phyloP scores from a whole-genome alignment of 768 basidiomycete genomes.

The Kondoa subrosea region DNA sequence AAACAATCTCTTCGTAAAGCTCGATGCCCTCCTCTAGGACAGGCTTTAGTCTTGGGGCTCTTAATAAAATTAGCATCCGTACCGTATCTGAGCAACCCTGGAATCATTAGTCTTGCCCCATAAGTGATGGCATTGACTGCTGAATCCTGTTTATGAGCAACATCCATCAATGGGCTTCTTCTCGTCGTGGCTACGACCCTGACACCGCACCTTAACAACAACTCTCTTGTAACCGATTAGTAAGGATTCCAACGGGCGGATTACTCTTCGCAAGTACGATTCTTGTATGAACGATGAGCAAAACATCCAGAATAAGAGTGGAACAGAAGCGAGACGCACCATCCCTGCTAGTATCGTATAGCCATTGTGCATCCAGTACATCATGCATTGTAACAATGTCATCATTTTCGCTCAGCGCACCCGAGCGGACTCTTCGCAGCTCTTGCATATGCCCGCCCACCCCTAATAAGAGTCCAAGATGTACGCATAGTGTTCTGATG shows the following conservation, averaged over 20 bases:
- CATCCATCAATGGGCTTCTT: not conserved
- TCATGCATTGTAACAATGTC: slow-evolving; percentile 99
- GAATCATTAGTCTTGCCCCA: slow-evolving; percentile 98
- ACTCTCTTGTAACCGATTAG: slow-evolving; percentile 94
- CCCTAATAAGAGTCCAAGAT: slow-evolving; percentile 79
- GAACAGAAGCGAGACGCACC: slow-evolving; percentile 38
- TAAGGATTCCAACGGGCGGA: slow-evolving; percentile 83
- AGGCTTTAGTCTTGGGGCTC: not conserved
- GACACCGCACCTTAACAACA: slow-evolving; percentile 53
- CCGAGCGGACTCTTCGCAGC: slow-evolving; percentile 77
- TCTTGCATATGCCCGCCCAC: slow-evolving; percentile 99
- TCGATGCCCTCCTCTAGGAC: slow-evolving; percentile 61
- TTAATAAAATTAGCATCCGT: slow-evolving; percentile 1
- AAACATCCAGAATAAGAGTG: slow-evolving; percentile 19
- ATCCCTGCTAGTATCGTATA: slow-evolving; percentile 92
- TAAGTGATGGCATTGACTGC: slow-evolving; percentile 99
- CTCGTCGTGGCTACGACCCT: not conserved
- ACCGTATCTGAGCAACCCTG: slow-evolving; percentile 83
- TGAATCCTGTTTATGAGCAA: slow-evolving; percentile 42
- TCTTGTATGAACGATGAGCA: slow-evolving; percentile 50
- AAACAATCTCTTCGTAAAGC: slow-evolving; percentile 82
- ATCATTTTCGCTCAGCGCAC: slow-evolving; percentile 93
- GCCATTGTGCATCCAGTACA: slow-evolving; percentile 95
- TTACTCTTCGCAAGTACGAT: slow-evolving; percentile 84
- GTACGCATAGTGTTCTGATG: slow-evolving; percentile 85